phyloP scores from a whole-genome alignment of 352 stramenopile genomes.

The Peronospora farinosa region DNA sequence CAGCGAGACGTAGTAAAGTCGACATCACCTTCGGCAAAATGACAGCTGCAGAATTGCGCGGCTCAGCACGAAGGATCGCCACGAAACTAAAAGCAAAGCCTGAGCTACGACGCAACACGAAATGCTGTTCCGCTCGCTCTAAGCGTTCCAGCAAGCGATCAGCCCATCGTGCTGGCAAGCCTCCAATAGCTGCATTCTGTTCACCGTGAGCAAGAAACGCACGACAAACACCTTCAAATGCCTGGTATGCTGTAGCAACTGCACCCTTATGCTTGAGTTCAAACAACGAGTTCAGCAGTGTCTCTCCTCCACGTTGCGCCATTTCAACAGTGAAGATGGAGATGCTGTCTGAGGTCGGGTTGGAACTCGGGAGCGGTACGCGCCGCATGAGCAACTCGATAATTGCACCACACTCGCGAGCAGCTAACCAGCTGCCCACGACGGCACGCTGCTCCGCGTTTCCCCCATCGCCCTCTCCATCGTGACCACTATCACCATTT shows the following conservation, averaged over 20 bases:
- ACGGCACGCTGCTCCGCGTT: constrained; percentile 72
- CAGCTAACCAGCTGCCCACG: constrained; percentile 81
- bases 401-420: constrained; percentile 74
- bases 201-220: constrained; percentile 66
- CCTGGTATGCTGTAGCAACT: constrained; percentile 72
- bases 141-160: constrained; percentile 70
- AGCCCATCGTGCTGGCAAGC: constrained; percentile 63
- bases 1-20: constrained; percentile 57
- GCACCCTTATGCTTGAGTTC: constrained; percentile 87
- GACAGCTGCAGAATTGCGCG: constrained; percentile 66
- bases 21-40: constrained; percentile 74
- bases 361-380: constrained; percentile 37
- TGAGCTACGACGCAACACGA: constrained; percentile 81
- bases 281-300: constrained; percentile 76
- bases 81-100: constrained; percentile 87
- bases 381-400: constrained; percentile 69
- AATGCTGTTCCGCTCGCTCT: constrained; percentile 75
- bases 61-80: constrained; percentile 80
- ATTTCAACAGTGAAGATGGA: constrained; percentile 49
- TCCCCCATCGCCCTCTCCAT: constrained; percentile 39
- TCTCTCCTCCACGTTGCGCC: constrained; percentile 54
- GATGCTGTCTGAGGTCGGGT: constrained; percentile 9
- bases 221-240: constrained; percentile 82
- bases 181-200: constrained; percentile 41
- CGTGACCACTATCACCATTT: constrained; percentile 18